These are phyloP conservation scores for Acacia crassicarpa DNA, from an alignment of 306 rosid species.

Conservation along the genomic window DNA sequence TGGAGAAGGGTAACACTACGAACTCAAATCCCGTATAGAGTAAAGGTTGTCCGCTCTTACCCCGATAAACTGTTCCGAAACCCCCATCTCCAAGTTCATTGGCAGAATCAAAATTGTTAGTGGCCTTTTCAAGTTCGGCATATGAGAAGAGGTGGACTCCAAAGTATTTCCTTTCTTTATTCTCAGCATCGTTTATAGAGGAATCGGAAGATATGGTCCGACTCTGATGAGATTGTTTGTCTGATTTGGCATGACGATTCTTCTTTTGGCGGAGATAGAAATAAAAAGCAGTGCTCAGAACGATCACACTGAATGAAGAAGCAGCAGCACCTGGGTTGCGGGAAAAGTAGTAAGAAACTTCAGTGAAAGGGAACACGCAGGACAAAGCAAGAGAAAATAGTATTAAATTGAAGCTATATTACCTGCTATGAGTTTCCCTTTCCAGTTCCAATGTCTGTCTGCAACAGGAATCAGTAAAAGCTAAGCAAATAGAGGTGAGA, in stretches of 20 bases:
- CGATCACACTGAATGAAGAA: conserved; percentile 10
- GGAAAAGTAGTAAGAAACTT: conserved; percentile 13
- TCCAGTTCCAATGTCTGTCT: conserved; percentile 37
- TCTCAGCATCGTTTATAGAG: conserved; percentile 41
- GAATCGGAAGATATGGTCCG: conserved; percentile 34
- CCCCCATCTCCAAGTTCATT: conserved; percentile 86
- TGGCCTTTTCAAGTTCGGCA: conserved; percentile 73
- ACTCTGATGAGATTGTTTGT: conserved; percentile 32
- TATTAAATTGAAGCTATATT: conserved; percentile 9
- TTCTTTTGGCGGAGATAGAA: conserved; percentile 33
- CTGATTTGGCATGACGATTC: conserved; percentile 24
- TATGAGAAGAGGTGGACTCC: conserved; percentile 67
- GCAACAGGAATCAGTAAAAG: conserved; percentile 39
- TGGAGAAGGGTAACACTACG: background rate
- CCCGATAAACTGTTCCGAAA: conserved; percentile 76
- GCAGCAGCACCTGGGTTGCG: conserved; percentile 37
- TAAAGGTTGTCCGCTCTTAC: conserved; percentile 37
- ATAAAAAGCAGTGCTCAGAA: conserved; percentile 24
- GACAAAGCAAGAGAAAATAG: background rate
- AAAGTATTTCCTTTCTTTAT: conserved; percentile 40
- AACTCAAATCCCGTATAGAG: background rate
- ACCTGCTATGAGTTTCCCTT: conserved; percentile 37
- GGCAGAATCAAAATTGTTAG: conserved; percentile 55
- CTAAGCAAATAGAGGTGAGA: conserved; percentile 23
- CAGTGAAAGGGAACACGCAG: background rate